phyloP scores from a whole-genome alignment of 2,329 filamentous ascomycete genomes.

The Pseudogymnoascus sp. region DNA sequence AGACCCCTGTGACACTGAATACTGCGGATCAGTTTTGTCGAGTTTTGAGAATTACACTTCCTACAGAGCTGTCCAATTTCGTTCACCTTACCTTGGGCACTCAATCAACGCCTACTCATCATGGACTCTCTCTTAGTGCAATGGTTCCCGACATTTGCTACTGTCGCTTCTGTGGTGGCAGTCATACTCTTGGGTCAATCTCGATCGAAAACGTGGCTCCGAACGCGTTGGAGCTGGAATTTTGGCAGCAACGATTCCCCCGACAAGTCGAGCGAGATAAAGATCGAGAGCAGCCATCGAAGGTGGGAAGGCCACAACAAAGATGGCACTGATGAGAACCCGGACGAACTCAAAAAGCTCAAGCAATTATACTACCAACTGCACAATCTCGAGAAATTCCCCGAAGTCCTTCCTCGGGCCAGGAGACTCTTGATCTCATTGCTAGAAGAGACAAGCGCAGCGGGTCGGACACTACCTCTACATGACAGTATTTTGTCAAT shows the following conservation, averaged over 20 bases:
- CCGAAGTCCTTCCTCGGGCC: constrained; percentile 29
- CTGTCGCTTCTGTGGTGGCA: neutral
- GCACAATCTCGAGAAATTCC: constrained; percentile 34
- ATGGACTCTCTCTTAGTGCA: constrained; percentile 14
- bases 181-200: constrained; percentile 9
- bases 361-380: constrained; percentile 35
- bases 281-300: constrained; percentile 11
- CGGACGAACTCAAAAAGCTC: constrained; percentile 20
- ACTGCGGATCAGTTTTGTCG: neutral
- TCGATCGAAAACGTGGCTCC: constrained; percentile 9
- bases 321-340: constrained; percentile 9
- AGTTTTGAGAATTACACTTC: neutral
- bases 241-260: neutral
- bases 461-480: constrained; percentile 16
- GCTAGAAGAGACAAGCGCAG: constrained; percentile 29
- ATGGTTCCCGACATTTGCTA: constrained; percentile 13
- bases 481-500: constrained; percentile 29
- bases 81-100: neutral
- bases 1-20: constrained; percentile 4
- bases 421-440: constrained; percentile 30
- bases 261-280: neutral
- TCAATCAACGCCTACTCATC: constrained; percentile 8
- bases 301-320: constrained; percentile 8
- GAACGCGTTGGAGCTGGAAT: constrained; percentile 6
- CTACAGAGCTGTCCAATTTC: neutral